phyloP scores from a whole-genome alignment of 306 rosid species.

The Fagus sylvatica region DNA sequence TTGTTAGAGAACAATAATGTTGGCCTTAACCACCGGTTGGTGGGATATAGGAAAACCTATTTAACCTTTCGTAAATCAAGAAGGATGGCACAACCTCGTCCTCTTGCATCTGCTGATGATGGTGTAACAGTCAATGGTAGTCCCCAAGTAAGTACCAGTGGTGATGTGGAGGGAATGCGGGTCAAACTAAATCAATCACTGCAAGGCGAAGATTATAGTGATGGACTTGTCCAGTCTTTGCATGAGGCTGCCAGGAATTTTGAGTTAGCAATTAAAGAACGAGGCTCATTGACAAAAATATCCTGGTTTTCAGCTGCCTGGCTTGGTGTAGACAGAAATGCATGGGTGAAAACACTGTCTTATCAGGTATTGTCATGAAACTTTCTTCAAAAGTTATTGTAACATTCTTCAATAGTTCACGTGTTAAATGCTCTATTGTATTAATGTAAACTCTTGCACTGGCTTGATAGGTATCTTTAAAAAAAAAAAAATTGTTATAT shows the following conservation, averaged over 20 bases:
- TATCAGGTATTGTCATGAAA: slow-evolving; percentile 65
- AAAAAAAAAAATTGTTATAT: neutral
- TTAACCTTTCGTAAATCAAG: slow-evolving; percentile 43
- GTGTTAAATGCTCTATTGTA: slow-evolving; percentile 4
- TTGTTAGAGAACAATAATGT: slow-evolving; percentile 35
- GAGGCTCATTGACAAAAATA: slow-evolving; percentile 46
- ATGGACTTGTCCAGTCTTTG: slow-evolving; percentile 80
- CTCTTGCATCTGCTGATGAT: slow-evolving; percentile 73
- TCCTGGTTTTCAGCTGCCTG: slow-evolving; percentile 85
- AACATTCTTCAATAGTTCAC: neutral
- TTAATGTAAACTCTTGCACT: neutral
- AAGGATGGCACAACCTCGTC: slow-evolving; percentile 34
- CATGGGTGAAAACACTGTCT: slow-evolving; percentile 82
- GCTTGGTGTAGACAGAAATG: slow-evolving; percentile 85
- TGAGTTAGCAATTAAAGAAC: slow-evolving; percentile 85
- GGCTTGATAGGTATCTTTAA: neutral
- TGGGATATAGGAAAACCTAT: slow-evolving; percentile 46
- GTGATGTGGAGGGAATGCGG: slow-evolving; percentile 68
- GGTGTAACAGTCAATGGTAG: slow-evolving; percentile 78
- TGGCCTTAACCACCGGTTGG: slow-evolving; percentile 21
- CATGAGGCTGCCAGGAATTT: slow-evolving; percentile 92
- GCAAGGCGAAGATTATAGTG: slow-evolving; percentile 59
- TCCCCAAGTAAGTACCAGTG: slow-evolving; percentile 59
- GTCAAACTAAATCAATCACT: slow-evolving; percentile 67
- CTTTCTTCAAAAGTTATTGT: slow-evolving; percentile 1